A percentile compares a stretch with the other conserved stretches of the same genome.
Conservation (phyloP, 2,329 filamentous ascomycete species). For the Colletotrichum sp. region DNA sequence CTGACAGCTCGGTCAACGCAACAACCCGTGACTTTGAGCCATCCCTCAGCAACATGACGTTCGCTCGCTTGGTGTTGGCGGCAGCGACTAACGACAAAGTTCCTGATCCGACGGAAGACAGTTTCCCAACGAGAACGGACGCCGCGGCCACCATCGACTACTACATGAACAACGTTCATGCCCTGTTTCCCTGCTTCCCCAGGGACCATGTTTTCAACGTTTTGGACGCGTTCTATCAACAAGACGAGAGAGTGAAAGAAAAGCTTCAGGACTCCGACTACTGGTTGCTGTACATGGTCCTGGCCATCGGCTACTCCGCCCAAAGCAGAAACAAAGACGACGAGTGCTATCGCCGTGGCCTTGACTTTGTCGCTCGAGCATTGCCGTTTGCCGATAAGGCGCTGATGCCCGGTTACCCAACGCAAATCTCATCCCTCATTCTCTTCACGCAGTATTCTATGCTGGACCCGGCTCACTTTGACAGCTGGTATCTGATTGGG, state of each 20-base stretch:
- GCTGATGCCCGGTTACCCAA: slow-evolving; percentile 81
- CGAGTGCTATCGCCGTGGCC: slow-evolving; percentile 62
- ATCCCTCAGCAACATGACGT: slow-evolving; percentile 87
- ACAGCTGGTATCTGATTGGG: slow-evolving; percentile 92
- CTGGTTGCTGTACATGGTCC: slow-evolving; percentile 88
- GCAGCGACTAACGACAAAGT: slow-evolving; percentile 77
- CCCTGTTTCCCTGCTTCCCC: slow-evolving; percentile 81
- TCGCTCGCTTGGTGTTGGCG: slow-evolving; percentile 86
- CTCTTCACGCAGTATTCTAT: slow-evolving; percentile 89
- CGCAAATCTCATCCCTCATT: slow-evolving; percentile 86
- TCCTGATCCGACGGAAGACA: slow-evolving; percentile 63
- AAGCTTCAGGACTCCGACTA: slow-evolving; percentile 71
- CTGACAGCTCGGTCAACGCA: slow-evolving; percentile 82
- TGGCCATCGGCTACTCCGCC: slow-evolving; percentile 80
- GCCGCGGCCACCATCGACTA: slow-evolving; percentile 77
- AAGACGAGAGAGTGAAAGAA: slow-evolving; percentile 57
- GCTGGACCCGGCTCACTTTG: slow-evolving; percentile 88
- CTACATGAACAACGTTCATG: slow-evolving; percentile 83
- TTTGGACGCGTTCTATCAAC: slow-evolving; percentile 81
- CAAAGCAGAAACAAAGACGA: slow-evolving; percentile 75
- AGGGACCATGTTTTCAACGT: slow-evolving; percentile 80
- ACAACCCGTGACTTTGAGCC: slow-evolving; percentile 94
- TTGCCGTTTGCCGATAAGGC: slow-evolving; percentile 82
- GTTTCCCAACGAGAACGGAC: slow-evolving; percentile 74
- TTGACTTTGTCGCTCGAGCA: slow-evolving; percentile 66